Conservation (phyloP, 176 grass and related monocot species). For the Aegilops bicornis region DNA sequence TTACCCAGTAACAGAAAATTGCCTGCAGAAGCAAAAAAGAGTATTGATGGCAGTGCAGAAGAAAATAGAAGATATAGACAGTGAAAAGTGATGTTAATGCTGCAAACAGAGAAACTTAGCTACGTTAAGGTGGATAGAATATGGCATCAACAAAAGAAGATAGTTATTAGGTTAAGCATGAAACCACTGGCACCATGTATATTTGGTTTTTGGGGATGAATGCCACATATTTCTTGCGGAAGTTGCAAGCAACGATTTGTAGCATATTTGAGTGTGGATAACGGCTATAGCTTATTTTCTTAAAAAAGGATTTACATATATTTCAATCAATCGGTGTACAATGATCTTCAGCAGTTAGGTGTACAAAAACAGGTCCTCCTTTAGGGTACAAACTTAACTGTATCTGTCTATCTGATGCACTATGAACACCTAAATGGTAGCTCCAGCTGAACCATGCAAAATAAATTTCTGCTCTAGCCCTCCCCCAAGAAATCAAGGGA, state of each 20-base stretch:
- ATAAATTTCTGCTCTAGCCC: neutral
- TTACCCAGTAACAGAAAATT: conserved; percentile 94
- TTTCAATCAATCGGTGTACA: neutral
- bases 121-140: neutral
- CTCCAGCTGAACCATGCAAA: neutral
- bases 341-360: neutral
- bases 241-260: neutral
- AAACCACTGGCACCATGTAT: neutral
- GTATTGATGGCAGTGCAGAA: neutral
- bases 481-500: neutral
- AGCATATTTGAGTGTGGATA: neutral
- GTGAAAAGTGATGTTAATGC: neutral
- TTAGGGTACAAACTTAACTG: neutral
- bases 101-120: neutral
- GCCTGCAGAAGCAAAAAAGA: conserved; percentile 48
- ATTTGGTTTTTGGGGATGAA: neutral
- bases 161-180: neutral
- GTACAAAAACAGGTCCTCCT: neutral
- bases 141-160: neutral
- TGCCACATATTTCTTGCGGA: neutral
- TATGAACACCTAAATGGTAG: neutral
- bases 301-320: neutral
- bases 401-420: neutral
- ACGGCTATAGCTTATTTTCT: neutral
- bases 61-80: neutral